Base-by-base conservation (phyloP, 202 grass and related monocot species). In the Saccharum hybrid region DNA sequence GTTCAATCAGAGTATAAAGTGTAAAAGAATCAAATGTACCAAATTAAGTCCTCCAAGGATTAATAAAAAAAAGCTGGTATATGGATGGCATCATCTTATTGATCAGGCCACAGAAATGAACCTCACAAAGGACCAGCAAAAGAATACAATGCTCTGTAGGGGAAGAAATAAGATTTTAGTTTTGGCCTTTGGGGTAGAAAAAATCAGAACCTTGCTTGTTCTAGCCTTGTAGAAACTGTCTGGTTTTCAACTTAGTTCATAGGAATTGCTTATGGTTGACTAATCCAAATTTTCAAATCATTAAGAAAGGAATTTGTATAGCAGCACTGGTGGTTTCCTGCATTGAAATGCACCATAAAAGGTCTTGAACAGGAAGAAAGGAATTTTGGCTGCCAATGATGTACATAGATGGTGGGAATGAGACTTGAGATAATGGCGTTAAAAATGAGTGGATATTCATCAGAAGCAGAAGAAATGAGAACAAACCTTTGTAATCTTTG, bases 401-500 rank as follows among this genome's bases (percentile, higher is more conserved):
- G 43, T 4, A 2, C 7, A 19, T 72, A 62, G 5, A 79, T 16
- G 52, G 26, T 36, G 19, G 26, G 42, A 61, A 49, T 16, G 68
- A n/a, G 22, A 76, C 57, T 87, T 39, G 34, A 30, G 8, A 64
- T 14, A 40, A 40, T 0, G 1, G 18, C 7, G 10, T 68, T 83
- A 79, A 79, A 15, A 82, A 79, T 33, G 15, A 72, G 56, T 77
- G 14, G 2, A 23, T 16, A 40, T 67, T 79, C 23, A 83, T 80
- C 11, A 71, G 18, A 76, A 76, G 69, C 19, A 59, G 42, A 73
- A 63, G 14, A 61, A 12, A 63, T 56, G 6, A 78, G 22, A 88
- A 54, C 28, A 41, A 82, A 89, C 93, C 91, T 94, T 71, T 88
- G 82, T 94, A 90, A 23, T 88, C 49, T 91, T 89, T 90, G 16